Conservation (phyloP, 2,329 filamentous ascomycete genomes). For the Verticillium klebahnii region DNA sequence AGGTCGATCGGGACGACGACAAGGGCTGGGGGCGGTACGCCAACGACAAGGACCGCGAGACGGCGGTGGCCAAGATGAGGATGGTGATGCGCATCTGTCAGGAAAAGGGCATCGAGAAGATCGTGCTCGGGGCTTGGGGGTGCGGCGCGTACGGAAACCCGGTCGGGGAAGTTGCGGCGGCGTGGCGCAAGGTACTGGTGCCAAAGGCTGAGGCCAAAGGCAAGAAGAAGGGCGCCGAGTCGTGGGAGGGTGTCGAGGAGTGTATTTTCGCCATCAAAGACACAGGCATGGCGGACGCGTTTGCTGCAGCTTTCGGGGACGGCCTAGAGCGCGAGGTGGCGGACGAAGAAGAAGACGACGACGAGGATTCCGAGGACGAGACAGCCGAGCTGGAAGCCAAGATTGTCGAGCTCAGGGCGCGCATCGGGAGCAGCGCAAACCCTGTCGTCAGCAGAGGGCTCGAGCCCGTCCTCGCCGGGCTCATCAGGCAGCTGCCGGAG, state of each 20-base stretch:
- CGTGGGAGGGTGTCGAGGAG: conserved; percentile 42
- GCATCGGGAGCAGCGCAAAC: conserved; percentile 16
- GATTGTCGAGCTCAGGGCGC: conserved; percentile 21
- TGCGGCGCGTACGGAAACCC: conserved; percentile 62
- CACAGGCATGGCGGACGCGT: conserved; percentile 43
- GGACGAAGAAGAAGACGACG: conserved; percentile 9
- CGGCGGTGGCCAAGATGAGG: conserved; percentile 50
- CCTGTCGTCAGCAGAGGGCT: conserved; percentile 13
- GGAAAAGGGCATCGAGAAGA: conserved; percentile 35
- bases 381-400: conserved; percentile 20
- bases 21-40: conserved; percentile 30
- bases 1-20: conserved; percentile 33
- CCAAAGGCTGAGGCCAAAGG: conserved; percentile 11
- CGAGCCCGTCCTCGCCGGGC: conserved; percentile 17
- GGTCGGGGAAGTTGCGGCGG: conserved; percentile 49
- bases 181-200: conserved; percentile 38
- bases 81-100: conserved; percentile 49
- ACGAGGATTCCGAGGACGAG: conserved; percentile 4
- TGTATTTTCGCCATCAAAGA: conserved; percentile 57
- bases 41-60: conserved; percentile 43
- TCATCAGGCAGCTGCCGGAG: conserved; percentile 18
- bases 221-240: conserved; percentile 15
- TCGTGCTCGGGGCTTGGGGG: conserved; percentile 62
- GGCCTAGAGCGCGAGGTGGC: conserved; percentile 24
- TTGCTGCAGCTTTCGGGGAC: conserved; percentile 42